Evolutionary conservation across 805 yeast species (phyloP).

Genomic region (Komagataella mondaviorum): DNA sequence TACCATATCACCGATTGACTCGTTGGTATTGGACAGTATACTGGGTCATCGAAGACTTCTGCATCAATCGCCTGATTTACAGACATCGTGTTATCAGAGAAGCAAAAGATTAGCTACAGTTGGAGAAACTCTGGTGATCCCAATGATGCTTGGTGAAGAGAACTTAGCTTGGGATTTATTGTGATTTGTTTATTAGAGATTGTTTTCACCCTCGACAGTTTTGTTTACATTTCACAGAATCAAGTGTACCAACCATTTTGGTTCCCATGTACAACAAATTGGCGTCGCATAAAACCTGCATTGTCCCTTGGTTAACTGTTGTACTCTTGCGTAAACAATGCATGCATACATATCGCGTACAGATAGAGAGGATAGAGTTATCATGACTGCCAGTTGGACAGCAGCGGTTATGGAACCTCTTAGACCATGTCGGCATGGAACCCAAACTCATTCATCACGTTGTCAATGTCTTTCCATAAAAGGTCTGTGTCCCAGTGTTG

Average conservation of each 20-base stretch:
- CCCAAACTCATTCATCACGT: conserved; percentile 87
- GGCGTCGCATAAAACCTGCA: background rate
- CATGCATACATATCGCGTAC: background rate
- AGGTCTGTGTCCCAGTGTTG: conserved; percentile 32
- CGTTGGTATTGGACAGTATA: background rate
- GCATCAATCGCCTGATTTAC: background rate
- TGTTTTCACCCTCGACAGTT: background rate
- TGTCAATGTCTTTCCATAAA: conserved; percentile 72
- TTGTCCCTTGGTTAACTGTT: background rate
- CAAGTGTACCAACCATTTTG: background rate
- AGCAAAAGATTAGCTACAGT: background rate
- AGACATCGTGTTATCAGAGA: background rate
- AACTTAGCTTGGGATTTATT: background rate
- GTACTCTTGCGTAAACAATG: background rate
- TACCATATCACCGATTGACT: background rate
- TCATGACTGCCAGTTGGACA: no score
- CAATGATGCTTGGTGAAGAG: background rate
- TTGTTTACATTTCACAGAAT: background rate
- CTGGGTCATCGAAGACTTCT: background rate
- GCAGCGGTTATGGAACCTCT: no score
- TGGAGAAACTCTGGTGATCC: background rate
- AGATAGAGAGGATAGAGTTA: no score
- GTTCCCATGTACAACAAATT: background rate
- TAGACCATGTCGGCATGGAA: conserved; percentile 41
- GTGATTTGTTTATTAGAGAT: background rate